Conservation (phyloP, 108 stramenopile species). For the Cylindrotheca closterium region DNA sequence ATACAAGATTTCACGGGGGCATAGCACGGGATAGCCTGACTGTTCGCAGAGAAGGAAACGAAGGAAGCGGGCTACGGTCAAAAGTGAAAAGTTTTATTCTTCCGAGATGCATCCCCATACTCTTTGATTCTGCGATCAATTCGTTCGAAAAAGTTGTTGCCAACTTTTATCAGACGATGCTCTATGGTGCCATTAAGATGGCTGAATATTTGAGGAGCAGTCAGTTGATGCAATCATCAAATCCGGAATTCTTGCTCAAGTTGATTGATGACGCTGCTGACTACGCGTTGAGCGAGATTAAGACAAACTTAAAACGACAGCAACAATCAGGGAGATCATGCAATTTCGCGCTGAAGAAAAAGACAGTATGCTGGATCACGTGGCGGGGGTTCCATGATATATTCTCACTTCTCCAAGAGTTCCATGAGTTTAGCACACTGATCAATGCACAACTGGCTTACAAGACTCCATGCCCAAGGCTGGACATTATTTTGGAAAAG, state of each 20-base stretch:
- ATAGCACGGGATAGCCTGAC: conserved; percentile 55
- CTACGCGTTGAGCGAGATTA: conserved; percentile 11
- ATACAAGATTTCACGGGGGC: conserved; percentile 51
- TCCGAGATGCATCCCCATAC: conserved; percentile 74
- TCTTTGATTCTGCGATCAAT: conserved; percentile 75
- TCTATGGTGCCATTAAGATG: conserved; percentile 67
- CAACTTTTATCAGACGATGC: conserved; percentile 75
- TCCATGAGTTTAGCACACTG: neutral
- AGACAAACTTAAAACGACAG: conserved; percentile 3
- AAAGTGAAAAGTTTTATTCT: conserved; percentile 74
- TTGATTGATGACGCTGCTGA: conserved; percentile 17
- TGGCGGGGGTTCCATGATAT: conserved; percentile 21
- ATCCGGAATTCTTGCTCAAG: conserved; percentile 2
- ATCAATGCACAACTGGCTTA: neutral
- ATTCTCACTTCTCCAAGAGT: conserved; percentile 9
- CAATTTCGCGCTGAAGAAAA: neutral
- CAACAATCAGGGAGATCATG: neutral
- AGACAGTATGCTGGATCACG: conserved; percentile 3
- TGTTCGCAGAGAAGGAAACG: conserved; percentile 42
- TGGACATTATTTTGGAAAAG: neutral
- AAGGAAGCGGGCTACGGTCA: conserved; percentile 43
- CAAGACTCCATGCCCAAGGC: neutral
- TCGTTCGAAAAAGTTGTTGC: conserved; percentile 33
- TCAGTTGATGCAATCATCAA: neutral
- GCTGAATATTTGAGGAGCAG: conserved; percentile 47